Evolutionary conservation across 768 basidiomycete species (phyloP).

Genomic region (Amylocystis lapponica): DNA sequence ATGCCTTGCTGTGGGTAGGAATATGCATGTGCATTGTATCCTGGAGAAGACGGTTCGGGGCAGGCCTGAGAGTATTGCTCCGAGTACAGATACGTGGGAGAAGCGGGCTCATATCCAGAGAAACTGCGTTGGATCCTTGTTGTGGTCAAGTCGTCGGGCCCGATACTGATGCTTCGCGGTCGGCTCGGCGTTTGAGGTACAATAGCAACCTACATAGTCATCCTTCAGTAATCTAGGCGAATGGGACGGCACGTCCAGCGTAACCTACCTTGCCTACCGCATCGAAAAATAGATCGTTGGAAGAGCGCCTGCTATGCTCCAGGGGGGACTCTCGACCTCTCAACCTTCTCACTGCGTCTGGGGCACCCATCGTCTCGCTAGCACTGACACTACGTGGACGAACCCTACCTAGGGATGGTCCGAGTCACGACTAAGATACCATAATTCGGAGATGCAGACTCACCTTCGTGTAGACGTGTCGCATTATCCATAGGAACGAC

Average conservation of each 20-base stretch:
- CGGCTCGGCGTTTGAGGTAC: constrained; percentile 9
- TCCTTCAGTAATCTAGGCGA: no score
- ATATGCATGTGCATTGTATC: constrained; percentile 4
- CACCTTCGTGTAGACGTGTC: no score
- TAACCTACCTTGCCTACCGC: constrained; percentile 24
- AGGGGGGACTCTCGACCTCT: constrained; percentile 16
- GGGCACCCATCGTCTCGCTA: constrained; percentile 22
- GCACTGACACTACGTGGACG: constrained; percentile 24
- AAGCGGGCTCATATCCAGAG: constrained; percentile 1
- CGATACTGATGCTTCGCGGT: constrained; percentile 15
- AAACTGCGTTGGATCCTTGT: constrained; percentile 7
- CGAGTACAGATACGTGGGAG: constrained; percentile 6
- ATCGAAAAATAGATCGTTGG: constrained; percentile 36
- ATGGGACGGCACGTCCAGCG: not conserved
- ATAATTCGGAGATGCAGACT: no score
- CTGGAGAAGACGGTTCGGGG: not conserved
- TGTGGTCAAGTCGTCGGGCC: constrained; percentile 8
- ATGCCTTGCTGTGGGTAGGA: constrained; percentile 7
- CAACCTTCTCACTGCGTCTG: constrained; percentile 11
- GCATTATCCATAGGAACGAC: no score
- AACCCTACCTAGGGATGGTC: constrained; percentile 17
- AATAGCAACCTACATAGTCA: constrained; percentile 6
- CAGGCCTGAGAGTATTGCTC: constrained; percentile 4
- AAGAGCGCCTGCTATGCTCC: constrained; percentile 27
- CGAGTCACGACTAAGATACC: no score